Percentiles rank a stretch among this genome's conserved stretches.
Conservation (phyloP, 2,329 filamentous ascomycete species). For the Hymenoscyphus occultus region DNA sequence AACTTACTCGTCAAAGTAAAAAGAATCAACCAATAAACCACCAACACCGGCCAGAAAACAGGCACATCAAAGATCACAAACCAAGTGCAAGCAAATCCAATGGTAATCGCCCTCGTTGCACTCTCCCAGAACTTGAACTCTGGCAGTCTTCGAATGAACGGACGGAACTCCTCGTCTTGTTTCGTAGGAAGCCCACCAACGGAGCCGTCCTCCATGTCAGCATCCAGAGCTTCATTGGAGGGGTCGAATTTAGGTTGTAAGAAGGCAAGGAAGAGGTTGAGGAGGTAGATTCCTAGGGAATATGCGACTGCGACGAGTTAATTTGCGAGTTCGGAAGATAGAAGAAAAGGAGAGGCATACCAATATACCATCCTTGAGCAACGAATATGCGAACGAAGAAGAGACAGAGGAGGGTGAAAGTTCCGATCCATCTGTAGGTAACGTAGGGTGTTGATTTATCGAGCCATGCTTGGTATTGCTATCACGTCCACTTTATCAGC, state of each 20-base stretch:
- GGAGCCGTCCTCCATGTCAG: constrained; percentile 92
- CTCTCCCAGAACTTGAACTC: constrained; percentile 99
- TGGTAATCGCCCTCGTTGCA: constrained; percentile 79
- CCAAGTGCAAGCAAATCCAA: constrained; percentile 87
- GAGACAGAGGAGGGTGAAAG: constrained; percentile 68
- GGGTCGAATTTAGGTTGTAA: constrained; percentile 98
- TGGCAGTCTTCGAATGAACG: constrained; percentile 91
- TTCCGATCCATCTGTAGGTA: constrained; percentile 85
- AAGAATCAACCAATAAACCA: constrained; percentile 98
- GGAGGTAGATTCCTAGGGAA: constrained; percentile 95
- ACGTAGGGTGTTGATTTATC: constrained; percentile 91
- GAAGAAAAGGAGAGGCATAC: constrained; percentile 47
- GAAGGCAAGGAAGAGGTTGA: constrained; percentile 99
- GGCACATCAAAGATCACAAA: constrained; percentile 93
- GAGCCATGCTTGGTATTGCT: constrained; percentile 93
- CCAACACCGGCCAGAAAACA: constrained; percentile 97
- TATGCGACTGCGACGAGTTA: constrained; percentile 70
- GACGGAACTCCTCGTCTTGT: constrained; percentile 95
- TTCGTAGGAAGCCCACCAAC: constrained; percentile 83
- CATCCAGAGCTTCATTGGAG: constrained; percentile 84
- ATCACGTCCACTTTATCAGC: constrained; percentile 26
- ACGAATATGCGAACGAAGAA: constrained; percentile 90
- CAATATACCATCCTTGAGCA: constrained; percentile 98
- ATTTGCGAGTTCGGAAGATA: constrained; percentile 6
- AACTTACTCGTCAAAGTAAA: constrained; percentile 90